Conservation (phyloP, 768 basidiomycete genomes). For the Russula virescens region DNA sequence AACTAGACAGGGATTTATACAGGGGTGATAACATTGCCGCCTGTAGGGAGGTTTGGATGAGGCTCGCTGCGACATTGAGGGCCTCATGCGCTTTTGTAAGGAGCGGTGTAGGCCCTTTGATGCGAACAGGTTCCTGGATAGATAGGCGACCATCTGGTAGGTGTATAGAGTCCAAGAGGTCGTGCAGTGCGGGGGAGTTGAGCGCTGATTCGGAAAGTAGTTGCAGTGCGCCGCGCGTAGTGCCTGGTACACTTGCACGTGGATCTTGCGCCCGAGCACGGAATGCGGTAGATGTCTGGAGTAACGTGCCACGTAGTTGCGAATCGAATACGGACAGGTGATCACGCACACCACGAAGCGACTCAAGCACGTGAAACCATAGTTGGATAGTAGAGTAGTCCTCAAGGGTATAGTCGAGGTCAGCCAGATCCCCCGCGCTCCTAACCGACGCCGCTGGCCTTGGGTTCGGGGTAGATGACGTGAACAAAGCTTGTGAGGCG, state of each 20-base stretch:
- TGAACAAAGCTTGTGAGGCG: constrained; percentile 37
- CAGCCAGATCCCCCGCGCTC: constrained; percentile 55
- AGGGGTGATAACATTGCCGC: constrained; percentile 82
- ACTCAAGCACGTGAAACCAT: constrained; percentile 76
- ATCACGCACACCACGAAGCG: constrained; percentile 66
- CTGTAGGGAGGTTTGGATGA: constrained; percentile 75
- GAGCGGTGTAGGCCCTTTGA: constrained; percentile 34
- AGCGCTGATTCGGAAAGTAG: constrained; percentile 79
- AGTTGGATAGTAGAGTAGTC: constrained; percentile 88
- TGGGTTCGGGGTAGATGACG: constrained; percentile 17
- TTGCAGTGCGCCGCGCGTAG: constrained; percentile 62
- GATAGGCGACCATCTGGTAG: constrained; percentile 33
- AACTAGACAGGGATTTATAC: constrained; percentile 60
- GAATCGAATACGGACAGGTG: constrained; percentile 63
- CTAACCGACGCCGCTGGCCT: constrained; percentile 32
- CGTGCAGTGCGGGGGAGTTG: constrained; percentile 72
- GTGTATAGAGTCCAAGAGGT: constrained; percentile 51
- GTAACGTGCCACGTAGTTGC: constrained; percentile 54
- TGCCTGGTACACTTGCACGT: constrained; percentile 48
- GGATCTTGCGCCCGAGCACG: constrained; percentile 51
- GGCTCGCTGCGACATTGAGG: constrained; percentile 57
- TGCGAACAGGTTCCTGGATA: constrained; percentile 26
- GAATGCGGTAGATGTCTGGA: constrained; percentile 55
- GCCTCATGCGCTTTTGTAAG: constrained; percentile 51
- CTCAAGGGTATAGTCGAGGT: constrained; percentile 75